Base-by-base conservation (phyloP, 148 eudicot genomes). In the Beta vulgaris region DNA sequence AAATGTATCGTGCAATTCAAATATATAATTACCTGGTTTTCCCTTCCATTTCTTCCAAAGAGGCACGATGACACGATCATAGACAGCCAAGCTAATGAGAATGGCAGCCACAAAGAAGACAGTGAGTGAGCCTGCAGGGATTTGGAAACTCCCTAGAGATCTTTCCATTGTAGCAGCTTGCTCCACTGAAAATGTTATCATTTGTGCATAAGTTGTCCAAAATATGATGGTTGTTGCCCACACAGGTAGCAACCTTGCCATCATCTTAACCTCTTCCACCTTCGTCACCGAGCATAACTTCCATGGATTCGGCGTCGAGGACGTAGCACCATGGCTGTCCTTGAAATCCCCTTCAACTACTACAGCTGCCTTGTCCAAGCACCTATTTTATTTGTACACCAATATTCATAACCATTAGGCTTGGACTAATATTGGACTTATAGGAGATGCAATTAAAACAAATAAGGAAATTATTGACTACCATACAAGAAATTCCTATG, bases 291-390 rank as follows among this genome's bases (percentile, higher is more conserved):
- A 77, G 82, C 93, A 76, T 57, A 92, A 60, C 82, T 82, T 92
- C 97, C 97, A 95, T 29, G 93, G 96, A 75, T 92, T 89, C 19
- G 63, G 46, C 29, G 43, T n/a, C 4, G 67, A 54, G n/a, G n/a
- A n/a, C n/a, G n/a, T n/a, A 12, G 68, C 77, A 23, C 29, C 72
- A 0, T 13, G 67, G 11, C n/a, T 71, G 42, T 26, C 73, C 59
- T 73, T 86, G 36, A 86, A 85, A 60, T 94, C 96, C 3, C 74
- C 92, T 40, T 90, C 91, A 12, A 83, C 80, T 12, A 84, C 87
- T 75, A 94, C 84, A 13, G 98, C 96, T n/a, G 96, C 98, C 86
- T 91, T 94, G 92, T 94, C 98, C 82, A 94, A 83, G 80, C 81
- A 88, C 40, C 98, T 77, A 60, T 21, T n/a, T 49, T n/a, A n/a